Percentiles rank a stretch among this genome's conserved stretches.
These are phyloP conservation scores for Penicillium paneum DNA, from an alignment of 2,329 filamentous ascomycete genomes.

Conservation along the genomic window DNA sequence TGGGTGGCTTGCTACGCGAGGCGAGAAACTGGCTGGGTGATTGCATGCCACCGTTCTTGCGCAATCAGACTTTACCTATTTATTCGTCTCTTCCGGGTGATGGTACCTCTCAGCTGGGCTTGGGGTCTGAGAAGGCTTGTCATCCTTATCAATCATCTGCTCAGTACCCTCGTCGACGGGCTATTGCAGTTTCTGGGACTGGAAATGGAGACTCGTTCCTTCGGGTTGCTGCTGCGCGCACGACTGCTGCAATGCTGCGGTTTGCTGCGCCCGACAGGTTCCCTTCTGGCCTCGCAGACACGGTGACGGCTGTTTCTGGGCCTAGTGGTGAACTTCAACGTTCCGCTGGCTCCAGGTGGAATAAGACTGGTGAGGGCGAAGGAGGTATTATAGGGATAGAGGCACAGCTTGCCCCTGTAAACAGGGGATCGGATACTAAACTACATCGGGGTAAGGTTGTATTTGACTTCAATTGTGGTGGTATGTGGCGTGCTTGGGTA, in stretches of 20 bases:
- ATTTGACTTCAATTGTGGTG: slow-evolving; percentile 79
- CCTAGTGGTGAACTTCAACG: slow-evolving; percentile 68
- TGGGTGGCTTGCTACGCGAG: neutral
- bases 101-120: neutral
- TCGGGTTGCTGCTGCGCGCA: slow-evolving; percentile 66
- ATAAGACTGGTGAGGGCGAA: slow-evolving; percentile 70
- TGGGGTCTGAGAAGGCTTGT: slow-evolving; percentile 9
- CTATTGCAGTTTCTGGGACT: slow-evolving; percentile 68
- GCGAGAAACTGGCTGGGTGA: slow-evolving; percentile 13
- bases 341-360: slow-evolving; percentile 72
- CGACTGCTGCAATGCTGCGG: slow-evolving; percentile 68
- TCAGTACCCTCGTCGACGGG: slow-evolving; percentile 25
- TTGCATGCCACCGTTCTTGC: slow-evolving; percentile 13
- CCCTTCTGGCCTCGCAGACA: slow-evolving; percentile 49
- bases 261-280: slow-evolving; percentile 50
- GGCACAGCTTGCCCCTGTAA: slow-evolving; percentile 54
- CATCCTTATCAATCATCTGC: neutral
- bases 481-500: slow-evolving; percentile 78
- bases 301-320: slow-evolving; percentile 65
- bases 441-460: slow-evolving; percentile 53
- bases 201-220: slow-evolving; percentile 90
- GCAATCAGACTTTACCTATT: neutral
- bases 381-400: slow-evolving; percentile 77
- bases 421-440: slow-evolving; percentile 41
- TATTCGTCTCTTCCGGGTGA: slow-evolving; percentile 5